Evolutionary conservation across 495 filamentous ascomycete species (phyloP).

Genomic region (Ascodesmis nigricans): DNA sequence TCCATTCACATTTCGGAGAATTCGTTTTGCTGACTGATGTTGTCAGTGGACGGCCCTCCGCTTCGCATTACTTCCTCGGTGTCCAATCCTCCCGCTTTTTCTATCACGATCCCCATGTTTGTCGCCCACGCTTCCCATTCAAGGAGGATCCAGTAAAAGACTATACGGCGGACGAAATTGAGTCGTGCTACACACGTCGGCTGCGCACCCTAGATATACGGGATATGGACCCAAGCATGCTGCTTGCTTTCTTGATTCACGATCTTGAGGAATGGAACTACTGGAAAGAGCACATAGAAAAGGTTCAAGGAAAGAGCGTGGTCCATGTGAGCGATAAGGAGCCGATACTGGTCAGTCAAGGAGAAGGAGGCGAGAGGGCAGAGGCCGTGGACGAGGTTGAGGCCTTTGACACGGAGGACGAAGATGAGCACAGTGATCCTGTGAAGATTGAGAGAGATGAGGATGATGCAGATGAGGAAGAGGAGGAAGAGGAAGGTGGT

Average conservation of each 20-base stretch:
- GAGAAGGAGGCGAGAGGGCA: constrained; percentile 35
- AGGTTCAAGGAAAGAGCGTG: constrained; percentile 50
- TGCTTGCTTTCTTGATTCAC: constrained; percentile 82
- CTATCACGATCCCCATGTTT: constrained; percentile 73
- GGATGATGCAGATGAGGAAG: too few relatives aligned
- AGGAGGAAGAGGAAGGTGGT: too few relatives aligned
- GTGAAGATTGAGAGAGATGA: too few relatives aligned
- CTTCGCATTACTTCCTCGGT: constrained; percentile 94
- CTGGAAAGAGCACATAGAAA: constrained; percentile 44
- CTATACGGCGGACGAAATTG: constrained; percentile 50
- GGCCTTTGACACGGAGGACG: constrained; percentile 50
- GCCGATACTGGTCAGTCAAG: constrained; percentile 26
- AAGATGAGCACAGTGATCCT: too few relatives aligned
- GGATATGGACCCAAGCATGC: constrained; percentile 97
- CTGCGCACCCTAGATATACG: constrained; percentile 59
- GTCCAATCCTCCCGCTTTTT: constrained; percentile 75
- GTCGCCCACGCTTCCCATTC: constrained; percentile 11
- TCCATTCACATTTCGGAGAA: too few relatives aligned
- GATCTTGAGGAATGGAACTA: constrained; percentile 62
- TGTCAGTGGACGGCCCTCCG: constrained; percentile 85
- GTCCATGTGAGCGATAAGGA: constrained; percentile 57
- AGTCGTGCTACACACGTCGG: constrained; percentile 69
- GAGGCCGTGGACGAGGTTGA: constrained; percentile 80
- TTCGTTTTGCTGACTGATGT: too few relatives aligned
- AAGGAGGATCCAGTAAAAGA: constrained; percentile 23